Conservation (phyloP, 2,329 filamentous ascomycete genomes). For the Fusarium caatingaense region DNA sequence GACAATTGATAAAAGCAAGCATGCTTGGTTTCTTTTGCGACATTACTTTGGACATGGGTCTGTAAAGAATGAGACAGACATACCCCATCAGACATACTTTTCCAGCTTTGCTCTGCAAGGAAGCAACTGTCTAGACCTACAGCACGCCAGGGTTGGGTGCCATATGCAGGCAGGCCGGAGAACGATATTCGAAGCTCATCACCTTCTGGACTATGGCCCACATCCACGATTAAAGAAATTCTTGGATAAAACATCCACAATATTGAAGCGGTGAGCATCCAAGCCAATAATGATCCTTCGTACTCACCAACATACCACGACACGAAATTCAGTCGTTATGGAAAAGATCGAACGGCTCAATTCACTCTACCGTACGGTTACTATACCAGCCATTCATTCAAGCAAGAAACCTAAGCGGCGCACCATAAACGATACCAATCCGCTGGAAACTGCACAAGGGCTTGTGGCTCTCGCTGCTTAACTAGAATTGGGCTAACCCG, state of each 20-base stretch:
- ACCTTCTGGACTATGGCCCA: constrained; percentile 24
- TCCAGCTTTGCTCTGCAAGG: constrained; percentile 44
- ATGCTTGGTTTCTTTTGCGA: constrained; percentile 42
- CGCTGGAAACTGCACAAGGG: constrained; percentile 33
- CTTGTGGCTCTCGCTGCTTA: constrained; percentile 39
- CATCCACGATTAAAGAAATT: constrained; percentile 11
- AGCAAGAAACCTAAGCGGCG: constrained; percentile 31
- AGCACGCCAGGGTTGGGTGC: constrained; percentile 30
- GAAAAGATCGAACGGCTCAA: constrained; percentile 8
- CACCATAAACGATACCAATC: constrained; percentile 31
- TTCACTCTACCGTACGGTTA: neutral
- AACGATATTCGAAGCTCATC: constrained; percentile 33
- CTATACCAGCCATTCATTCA: neutral
- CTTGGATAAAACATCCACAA: constrained; percentile 19
- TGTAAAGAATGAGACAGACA: constrained; percentile 37
- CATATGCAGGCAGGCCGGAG: constrained; percentile 22
- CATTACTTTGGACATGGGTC: constrained; percentile 42
- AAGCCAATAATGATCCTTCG: neutral
- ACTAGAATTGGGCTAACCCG: constrained; percentile 33
- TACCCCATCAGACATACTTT: constrained; percentile 30
- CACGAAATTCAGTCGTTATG: constrained; percentile 3
- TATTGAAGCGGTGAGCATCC: constrained; percentile 22
- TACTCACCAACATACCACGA: neutral
- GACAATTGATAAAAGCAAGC: constrained; percentile 36
- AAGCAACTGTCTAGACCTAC: constrained; percentile 34